phyloP scores from a whole-genome alignment of 441 rosid genomes.

The Omphalea diandra region DNA sequence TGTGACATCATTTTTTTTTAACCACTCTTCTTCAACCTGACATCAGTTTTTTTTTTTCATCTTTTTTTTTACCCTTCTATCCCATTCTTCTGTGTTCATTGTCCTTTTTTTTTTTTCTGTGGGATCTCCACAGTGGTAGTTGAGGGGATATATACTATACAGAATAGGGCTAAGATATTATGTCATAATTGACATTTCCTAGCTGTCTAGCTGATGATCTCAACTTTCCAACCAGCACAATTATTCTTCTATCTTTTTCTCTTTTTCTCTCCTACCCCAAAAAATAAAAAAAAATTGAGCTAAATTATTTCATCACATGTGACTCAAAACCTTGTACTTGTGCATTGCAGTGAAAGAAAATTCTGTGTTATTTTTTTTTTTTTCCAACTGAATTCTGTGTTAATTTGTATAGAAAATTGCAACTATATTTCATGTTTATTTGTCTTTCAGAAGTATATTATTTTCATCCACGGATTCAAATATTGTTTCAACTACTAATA shows the following conservation, averaged over 20 bases:
- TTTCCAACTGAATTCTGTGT: not conserved
- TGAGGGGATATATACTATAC: slow-evolving; percentile 15
- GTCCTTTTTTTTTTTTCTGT: not conserved
- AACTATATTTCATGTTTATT: not conserved
- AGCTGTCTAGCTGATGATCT: slow-evolving; percentile 26
- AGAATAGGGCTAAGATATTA: slow-evolving; percentile 5
- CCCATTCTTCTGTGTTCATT: not conserved
- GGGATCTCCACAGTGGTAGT: slow-evolving; percentile 25
- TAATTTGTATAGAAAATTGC: too few relatives aligned
- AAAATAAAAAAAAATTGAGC: not conserved
- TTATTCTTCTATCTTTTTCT: slow-evolving; percentile 2
- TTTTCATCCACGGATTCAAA: not conserved
- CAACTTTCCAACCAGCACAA: slow-evolving; percentile 30
- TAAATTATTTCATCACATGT: not conserved
- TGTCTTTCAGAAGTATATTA: too few relatives aligned
- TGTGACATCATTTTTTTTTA: slow-evolving; percentile 41
- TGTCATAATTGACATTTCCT: slow-evolving; percentile 19
- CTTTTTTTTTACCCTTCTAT: not conserved
- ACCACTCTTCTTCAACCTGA: slow-evolving; percentile 30
- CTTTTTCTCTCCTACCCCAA: too few relatives aligned
- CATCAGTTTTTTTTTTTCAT: slow-evolving; percentile 17
- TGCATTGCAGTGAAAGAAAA: not conserved
- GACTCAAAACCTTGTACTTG: not conserved
- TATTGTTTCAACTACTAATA: not conserved
- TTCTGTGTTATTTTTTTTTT: not conserved